Base-by-base conservation (phyloP, 1,139 yeast species). In the Sugiyamaella novakii region DNA sequence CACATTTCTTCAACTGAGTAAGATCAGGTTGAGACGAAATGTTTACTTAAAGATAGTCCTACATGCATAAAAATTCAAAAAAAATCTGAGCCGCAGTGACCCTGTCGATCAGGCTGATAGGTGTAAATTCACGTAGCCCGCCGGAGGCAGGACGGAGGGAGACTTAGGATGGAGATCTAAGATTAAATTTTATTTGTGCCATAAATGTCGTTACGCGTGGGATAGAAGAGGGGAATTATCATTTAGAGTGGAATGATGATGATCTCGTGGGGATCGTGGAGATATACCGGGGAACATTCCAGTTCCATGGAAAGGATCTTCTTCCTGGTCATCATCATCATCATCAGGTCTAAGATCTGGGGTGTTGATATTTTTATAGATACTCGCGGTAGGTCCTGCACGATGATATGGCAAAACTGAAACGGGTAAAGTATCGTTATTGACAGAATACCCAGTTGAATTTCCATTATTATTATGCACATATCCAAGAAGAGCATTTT, bases 281-380 rank as follows among this genome's bases (percentile, higher is more conserved):
- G 43, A 37, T 11, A 39, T 37, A 7, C 48, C 48, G 8, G 48
- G 48, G 18, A 45, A 45, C 48, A 45, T 45, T 12, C 43, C 38
- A 14, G 48, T 45, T 8, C 48, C 48, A 27, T 31, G 33, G 28
- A 45, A 45, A 5, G 39, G 46, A 15, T 42, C 46, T 24, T 42
- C 46, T n/a, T 38, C 38, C 35, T 43, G 34, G 5, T 45, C 48
- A 7, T 35, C 24, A 5, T 22, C 46, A 15, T 34, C 40, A 15
- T 43, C 36, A 14, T 35, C 29, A 4, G 46, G 28, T 3, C 39
- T 24, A 5, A 36, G 17, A 7, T 31, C 30, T 10, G 44, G 44
- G 2, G 34, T 21, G 12, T 24, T 27, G 5, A 30, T 14, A 1
- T 30, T 19, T 25, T 42, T 42, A 17, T 42, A 42, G 3, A 42